These are phyloP conservation scores for Talaromyces stipitatus DNA, from an alignment of 495 filamentous ascomycete species.

Conservation along the genomic window DNA sequence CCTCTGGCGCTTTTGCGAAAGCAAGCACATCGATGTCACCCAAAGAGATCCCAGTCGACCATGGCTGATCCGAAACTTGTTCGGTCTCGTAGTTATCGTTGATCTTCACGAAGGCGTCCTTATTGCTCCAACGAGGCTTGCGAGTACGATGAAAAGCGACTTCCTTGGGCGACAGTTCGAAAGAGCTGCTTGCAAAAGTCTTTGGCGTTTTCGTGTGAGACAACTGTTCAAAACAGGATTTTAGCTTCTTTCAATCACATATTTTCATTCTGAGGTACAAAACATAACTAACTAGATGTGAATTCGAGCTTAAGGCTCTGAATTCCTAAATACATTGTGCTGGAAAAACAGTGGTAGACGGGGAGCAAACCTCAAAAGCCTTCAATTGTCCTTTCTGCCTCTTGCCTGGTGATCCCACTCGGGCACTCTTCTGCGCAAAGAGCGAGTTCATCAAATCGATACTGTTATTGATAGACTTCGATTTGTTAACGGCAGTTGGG, in stretches of 20 bases:
- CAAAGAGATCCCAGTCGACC: slow-evolving; percentile 28
- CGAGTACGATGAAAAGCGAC: slow-evolving; percentile 53
- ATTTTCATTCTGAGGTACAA: slow-evolving; percentile 9
- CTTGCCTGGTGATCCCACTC: slow-evolving; percentile 28
- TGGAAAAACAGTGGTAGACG: slow-evolving; percentile 20
- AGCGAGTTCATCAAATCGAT: slow-evolving; percentile 92
- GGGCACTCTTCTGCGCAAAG: slow-evolving; percentile 48
- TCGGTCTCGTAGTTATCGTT: slow-evolving; percentile 17
- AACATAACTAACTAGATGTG: slow-evolving; percentile 7
- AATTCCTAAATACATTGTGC: slow-evolving; percentile 9
- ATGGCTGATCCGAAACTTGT: slow-evolving; percentile 9
- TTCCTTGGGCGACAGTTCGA: slow-evolving; percentile 50
- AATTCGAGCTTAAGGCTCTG: slow-evolving; percentile 1
- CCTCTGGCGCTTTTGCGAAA: slow-evolving; percentile 17
- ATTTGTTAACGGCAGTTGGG: slow-evolving; percentile 17
- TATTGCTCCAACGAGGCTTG: slow-evolving; percentile 73
- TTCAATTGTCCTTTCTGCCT: slow-evolving; percentile 42
- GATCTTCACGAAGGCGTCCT: slow-evolving; percentile 63
- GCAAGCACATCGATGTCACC: slow-evolving; percentile 25
- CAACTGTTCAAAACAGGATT: slow-evolving; percentile 56
- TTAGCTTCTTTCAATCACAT: slow-evolving; percentile 35
- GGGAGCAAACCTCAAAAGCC: slow-evolving; percentile 66
- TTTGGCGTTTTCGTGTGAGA: slow-evolving; percentile 75
- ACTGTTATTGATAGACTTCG: slow-evolving; percentile 61
- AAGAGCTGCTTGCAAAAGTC: slow-evolving; percentile 47